A percentile compares a stretch with the other conserved stretches of the same genome.
phyloP scores from a whole-genome alignment of 768 basidiomycete species.

The Wakefieldia striispora region DNA sequence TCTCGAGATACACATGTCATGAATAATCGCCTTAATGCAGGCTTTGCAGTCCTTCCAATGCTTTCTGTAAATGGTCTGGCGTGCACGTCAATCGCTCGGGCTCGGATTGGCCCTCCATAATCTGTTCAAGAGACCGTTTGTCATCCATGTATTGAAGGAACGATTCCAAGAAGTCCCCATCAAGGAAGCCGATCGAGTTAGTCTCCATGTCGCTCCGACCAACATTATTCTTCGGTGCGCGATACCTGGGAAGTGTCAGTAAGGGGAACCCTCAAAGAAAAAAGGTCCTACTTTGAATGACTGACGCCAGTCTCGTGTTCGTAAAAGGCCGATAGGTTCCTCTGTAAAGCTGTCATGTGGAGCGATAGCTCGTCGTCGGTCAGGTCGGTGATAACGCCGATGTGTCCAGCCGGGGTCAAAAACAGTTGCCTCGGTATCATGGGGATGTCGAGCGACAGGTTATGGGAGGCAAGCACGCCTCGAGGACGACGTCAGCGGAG shows the following conservation, averaged over 20 bases:
- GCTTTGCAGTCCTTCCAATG: slow-evolving; percentile 51
- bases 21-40: slow-evolving; percentile 43
- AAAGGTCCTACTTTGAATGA: slow-evolving; percentile 55
- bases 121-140: slow-evolving; percentile 43
- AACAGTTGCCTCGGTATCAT: slow-evolving; percentile 64
- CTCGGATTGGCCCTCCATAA: slow-evolving; percentile 55
- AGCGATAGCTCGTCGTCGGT: slow-evolving; percentile 47
- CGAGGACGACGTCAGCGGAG: slow-evolving; percentile 3
- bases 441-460: slow-evolving; percentile 39
- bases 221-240: slow-evolving; percentile 58
- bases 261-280: neutral
- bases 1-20: slow-evolving; percentile 15
- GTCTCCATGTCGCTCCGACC: slow-evolving; percentile 59
- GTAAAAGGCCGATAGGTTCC: slow-evolving; percentile 64
- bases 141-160: slow-evolving; percentile 47
- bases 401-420: slow-evolving; percentile 75
- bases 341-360: slow-evolving; percentile 66
- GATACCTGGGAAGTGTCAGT: slow-evolving; percentile 46
- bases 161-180: slow-evolving; percentile 81
- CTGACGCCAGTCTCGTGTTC: slow-evolving; percentile 51
- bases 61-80: slow-evolving; percentile 34
- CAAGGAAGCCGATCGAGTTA: slow-evolving; percentile 73
- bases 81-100: slow-evolving; percentile 55
- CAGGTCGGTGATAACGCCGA: slow-evolving; percentile 70
- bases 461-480: slow-evolving; percentile 56